Base-by-base conservation (phyloP, 2,329 filamentous ascomycete species). In the Claviceps humidiphila region DNA sequence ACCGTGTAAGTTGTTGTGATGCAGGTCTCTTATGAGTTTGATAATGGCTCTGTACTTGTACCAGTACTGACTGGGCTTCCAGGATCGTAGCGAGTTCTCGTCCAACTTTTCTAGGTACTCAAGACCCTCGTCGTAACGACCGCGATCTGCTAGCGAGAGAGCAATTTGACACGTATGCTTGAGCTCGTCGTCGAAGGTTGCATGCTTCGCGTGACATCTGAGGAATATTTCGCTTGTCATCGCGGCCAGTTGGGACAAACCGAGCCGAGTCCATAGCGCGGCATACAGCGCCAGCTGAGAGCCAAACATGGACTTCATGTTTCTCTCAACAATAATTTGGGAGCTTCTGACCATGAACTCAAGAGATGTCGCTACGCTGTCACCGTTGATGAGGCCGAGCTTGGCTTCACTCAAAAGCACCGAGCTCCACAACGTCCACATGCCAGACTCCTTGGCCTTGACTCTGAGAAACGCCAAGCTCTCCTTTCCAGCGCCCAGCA, bases 361-460 rank as follows among this genome's bases (percentile, higher is more conserved):
- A 50, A 93, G 74, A 1, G 87, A 82, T 6, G 70, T 72, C 4
- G 75, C 72, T 47, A 78, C 64, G 61, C 84, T 76, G 68, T 81
- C 79, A 9, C 89, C 89, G 60, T 82, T 84, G 51, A 81, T 76
- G 53, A 96, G 74, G 20, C 80, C 80, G 43, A 94, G 71, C 64
- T 90, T 94, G 2, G 89, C 88, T 66, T 97, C 90, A 59, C 85
- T 89, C 51, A 95, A 74, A 14, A 95, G 71, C 1, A 89, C 87
- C 2, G 88, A 89, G 62, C 86, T 89, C 70, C 91, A 81, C 2
- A 96, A 71, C 50, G 82, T 82, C 80, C 87, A 93, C 80, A 93
- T 90, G 52, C 87, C 87, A 1, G 81, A 80, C 62, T 96, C 90
- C 61, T 84, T 89, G 2, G 91, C 87, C 65, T 93, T 93, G 16